Evolutionary conservation across 2,329 filamentous ascomycete species (phyloP), one percentile per base, ranked within the genome.

Genomic region (Xylariaceae sp.): DNA sequence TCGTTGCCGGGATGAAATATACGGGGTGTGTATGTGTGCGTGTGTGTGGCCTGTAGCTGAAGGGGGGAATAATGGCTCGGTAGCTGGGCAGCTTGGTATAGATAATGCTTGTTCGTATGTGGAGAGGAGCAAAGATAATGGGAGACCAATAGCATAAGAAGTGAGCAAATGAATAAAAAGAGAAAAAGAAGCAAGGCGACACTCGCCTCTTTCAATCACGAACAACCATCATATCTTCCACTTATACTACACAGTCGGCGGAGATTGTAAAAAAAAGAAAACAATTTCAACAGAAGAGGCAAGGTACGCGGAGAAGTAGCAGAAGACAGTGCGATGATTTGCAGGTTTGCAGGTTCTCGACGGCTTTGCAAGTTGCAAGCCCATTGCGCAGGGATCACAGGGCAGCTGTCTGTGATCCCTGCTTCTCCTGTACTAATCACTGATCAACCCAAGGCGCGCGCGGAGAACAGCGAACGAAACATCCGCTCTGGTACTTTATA

Each of bases 181-280:
- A 36, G 31, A 23, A 45, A 28, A 46, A 19, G 37, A 5, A 34
- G 8, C 36, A 46, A 24, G 33, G 46, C 51, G 33, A 52, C 50
- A 28, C 33, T 50, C 33, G 8, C 40, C 49, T 53, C 39, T 60
- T 62, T 60, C 49, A 39, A 54, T 43, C 44, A 60, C 7, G 28
- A 46, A 47, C 26, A 45, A 46, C 43, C 34, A 45, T n/a, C 34
- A 17, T 44, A 29, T 36, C 57, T 54, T 48, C 40, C 46, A 60
- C 47, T 45, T 49, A 60, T 53, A 52, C 37, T 24, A 47, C 43
- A 36, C 36, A 29, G 29, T 39, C 52, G 44, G 34, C 52, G 39
- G 49, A 61, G 49, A 24, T 40, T 37, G 17, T n/a, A 34, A 24
- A 29, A 46, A 56, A 62, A 58, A 52, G 23, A 37, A 60, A 57